Conservation (phyloP, 495 filamentous ascomycete genomes). For the Alectoria sarmentosa region DNA sequence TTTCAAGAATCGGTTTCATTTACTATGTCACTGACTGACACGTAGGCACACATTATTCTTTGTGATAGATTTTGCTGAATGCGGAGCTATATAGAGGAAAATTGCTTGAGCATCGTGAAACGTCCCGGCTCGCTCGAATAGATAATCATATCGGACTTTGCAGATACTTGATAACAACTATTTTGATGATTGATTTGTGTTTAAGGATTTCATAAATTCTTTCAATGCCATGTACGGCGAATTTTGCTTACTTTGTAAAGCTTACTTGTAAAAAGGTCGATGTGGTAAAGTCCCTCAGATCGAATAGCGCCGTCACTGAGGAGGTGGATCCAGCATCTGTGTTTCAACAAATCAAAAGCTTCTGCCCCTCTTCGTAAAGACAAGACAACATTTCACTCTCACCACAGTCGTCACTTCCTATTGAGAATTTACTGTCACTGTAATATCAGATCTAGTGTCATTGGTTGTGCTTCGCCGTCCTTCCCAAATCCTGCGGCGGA, state of each 20-base stretch:
- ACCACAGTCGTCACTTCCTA: conserved; percentile 12
- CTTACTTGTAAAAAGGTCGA: neutral
- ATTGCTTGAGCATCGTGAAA: conserved; percentile 9
- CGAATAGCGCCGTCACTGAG: conserved; percentile 10
- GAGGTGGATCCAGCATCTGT: neutral
- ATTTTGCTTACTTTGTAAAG: conserved; percentile 1
- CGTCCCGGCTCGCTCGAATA: conserved; percentile 6
- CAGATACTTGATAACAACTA: neutral
- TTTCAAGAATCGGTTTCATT: neutral
- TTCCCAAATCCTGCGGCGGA: neutral
- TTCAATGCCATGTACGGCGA: neutral
- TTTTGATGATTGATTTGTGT: neutral
- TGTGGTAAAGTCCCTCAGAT: neutral
- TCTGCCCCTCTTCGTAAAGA: neutral
- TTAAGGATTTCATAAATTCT: neutral
- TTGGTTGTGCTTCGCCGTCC: neutral
- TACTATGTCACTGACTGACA: neutral
- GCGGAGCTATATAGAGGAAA: conserved; percentile 1
- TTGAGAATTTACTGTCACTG: neutral
- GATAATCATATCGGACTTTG: neutral
- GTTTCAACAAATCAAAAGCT: conserved; percentile 5
- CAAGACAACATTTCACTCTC: neutral
- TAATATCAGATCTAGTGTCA: neutral
- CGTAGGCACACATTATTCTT: neutral
- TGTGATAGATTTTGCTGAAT: neutral